Evolutionary conservation across 371 early-diverging fungal genomes (phyloP), one percentile per base, ranked within the genome.

Genomic region (Dentiscutata heterogama): DNA sequence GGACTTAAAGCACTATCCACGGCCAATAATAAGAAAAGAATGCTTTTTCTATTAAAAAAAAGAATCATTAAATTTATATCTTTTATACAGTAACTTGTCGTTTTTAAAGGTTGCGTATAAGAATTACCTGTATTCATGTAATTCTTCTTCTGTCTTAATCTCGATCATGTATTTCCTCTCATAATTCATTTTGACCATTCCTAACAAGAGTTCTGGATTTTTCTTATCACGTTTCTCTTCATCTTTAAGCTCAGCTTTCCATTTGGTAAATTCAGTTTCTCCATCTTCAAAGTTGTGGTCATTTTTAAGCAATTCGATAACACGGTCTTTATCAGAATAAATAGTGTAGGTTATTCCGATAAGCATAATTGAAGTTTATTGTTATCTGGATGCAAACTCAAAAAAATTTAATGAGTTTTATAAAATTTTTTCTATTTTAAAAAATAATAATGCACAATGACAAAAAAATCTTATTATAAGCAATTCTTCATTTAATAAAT

Each of bases 11-110:
- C 96, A n/a, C 95, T 95, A 60, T 96, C 94, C 3, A 98, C 91
- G 7, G 93, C 91, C 0, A 97, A 90, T 14, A 97, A 85, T 10
- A 97, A 86, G 77, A 97, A 94, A 85, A 96, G 97, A 2, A 98
- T 97, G 5, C 99, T 91, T 83, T 95, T 96, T 71, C 93, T 91
- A 76, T 89, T 46, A 10, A 35, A 77, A 60, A 77, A 60, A 86
- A 81, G 16, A 83, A 27, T 42, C 35, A 35, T 35, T 35, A 35
- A 65, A 7, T 25, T 13, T 39, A 61, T 60, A 25, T 73, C 27
- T 1, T 18, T 6, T n/a, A n/a, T n/a, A n/a, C n/a, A n/a, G 50
- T 22, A 46, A 18, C 20, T 22, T 31, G 18, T 35, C 42, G 18
- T 35, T 6, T 14, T 56, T 18, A 78, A 50, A 20, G n/a, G 35